phyloP scores from a whole-genome alignment of 306 rosid species.

The Erythrophleum fordii region DNA sequence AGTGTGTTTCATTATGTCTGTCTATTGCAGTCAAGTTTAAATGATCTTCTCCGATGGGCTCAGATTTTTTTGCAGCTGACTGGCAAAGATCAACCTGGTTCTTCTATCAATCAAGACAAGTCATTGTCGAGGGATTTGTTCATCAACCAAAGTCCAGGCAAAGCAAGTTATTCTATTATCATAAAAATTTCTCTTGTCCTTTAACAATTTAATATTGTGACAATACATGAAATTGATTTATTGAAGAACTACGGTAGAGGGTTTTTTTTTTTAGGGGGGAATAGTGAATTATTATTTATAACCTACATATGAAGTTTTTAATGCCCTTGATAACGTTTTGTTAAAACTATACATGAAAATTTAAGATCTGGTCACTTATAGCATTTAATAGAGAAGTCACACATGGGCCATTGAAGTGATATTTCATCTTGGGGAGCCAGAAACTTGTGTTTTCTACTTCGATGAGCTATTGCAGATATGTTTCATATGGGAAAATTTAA shows the following conservation, averaged over 20 bases:
- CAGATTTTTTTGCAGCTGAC: slow-evolving; percentile 79
- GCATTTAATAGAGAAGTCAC: not conserved
- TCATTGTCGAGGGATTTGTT: slow-evolving; percentile 76
- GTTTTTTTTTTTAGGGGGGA: too few relatives aligned
- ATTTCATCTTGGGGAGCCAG: not conserved
- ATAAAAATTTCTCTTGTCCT: not conserved
- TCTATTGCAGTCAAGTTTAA: slow-evolving; percentile 70
- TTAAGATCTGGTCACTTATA: not conserved
- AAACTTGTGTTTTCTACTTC: not conserved
- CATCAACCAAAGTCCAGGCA: slow-evolving; percentile 88
- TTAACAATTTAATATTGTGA: not conserved
- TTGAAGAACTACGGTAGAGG: too few relatives aligned
- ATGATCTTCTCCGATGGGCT: slow-evolving; percentile 87
- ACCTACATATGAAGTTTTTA: not conserved
- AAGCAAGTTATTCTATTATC: slow-evolving; percentile 58
- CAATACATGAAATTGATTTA: not conserved
- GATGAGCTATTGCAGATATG: not conserved
- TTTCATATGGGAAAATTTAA: not conserved
- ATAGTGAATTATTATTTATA: not conserved
- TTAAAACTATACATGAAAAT: not conserved
- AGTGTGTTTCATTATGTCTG: slow-evolving; percentile 27
- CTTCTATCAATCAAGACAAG: slow-evolving; percentile 81
- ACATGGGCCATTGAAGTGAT: not conserved
- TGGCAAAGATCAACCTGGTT: slow-evolving; percentile 82
- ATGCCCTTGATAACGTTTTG: not conserved